Conservation (phyloP, 164 flowering plant genomes). For the Echeveria elegans region DNA sequence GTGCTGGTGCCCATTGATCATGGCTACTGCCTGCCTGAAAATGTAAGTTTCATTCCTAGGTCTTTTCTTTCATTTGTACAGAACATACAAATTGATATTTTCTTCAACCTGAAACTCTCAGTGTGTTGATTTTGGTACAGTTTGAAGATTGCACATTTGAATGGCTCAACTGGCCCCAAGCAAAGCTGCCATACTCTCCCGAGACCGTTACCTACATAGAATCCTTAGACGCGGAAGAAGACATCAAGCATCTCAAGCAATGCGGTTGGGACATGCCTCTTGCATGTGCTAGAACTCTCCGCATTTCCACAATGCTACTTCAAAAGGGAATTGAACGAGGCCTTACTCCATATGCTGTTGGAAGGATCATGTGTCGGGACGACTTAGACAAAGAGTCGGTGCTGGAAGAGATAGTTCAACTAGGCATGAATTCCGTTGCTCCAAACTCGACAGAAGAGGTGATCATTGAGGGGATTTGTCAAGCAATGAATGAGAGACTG, state of each 20-base stretch:
- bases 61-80: background rate
- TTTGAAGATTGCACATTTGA: slow-evolving; percentile 9
- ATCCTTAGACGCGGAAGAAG: slow-evolving; percentile 2
- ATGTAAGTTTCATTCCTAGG: background rate
- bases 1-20: slow-evolving; percentile 9
- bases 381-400: slow-evolving; percentile 5
- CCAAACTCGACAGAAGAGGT: background rate
- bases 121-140: background rate
- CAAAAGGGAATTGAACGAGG: slow-evolving; percentile 4
- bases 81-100: too few relatives aligned
- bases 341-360: slow-evolving; percentile 5
- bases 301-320: slow-evolving; percentile 10
- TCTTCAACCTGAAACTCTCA: background rate
- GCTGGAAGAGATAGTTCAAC: slow-evolving; percentile 1
- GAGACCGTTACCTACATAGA: slow-evolving; percentile 7
- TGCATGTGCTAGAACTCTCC: slow-evolving; percentile 5
- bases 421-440: background rate
- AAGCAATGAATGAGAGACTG: background rate
- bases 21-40: slow-evolving; percentile 9
- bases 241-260: background rate
- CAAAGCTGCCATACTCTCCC: slow-evolving; percentile 1
- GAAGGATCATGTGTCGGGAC: slow-evolving; percentile 7
- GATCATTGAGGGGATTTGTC: background rate
- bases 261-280: slow-evolving; percentile 7
- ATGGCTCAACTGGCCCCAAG: slow-evolving; percentile 10